phyloP scores from a whole-genome alignment of 2,329 filamentous ascomycete species.

The Colletotrichum incanum region DNA sequence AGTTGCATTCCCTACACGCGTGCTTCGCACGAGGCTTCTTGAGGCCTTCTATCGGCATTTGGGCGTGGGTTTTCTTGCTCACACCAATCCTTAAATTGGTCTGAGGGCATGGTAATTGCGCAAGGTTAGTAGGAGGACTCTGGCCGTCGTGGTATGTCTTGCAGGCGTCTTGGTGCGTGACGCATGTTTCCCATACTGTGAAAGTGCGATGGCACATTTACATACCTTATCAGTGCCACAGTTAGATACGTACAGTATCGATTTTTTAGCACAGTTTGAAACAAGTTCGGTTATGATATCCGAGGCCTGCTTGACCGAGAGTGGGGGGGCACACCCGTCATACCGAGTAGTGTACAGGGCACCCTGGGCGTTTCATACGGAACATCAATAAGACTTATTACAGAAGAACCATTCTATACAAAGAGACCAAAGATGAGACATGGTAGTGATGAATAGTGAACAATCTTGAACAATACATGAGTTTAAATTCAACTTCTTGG shows the following conservation, averaged over 20 bases:
- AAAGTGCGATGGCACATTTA: not conserved
- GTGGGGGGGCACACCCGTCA: not conserved
- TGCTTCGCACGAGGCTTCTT: slow-evolving; percentile 46
- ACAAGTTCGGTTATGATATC: not conserved
- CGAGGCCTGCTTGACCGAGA: not conserved
- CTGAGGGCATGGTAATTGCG: not conserved
- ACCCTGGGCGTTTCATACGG: no score
- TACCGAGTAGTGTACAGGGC: no score
- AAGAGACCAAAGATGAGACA: no score
- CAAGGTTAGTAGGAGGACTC: not conserved
- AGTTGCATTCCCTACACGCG: slow-evolving; percentile 46
- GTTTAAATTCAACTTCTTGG: no score
- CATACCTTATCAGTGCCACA: not conserved
- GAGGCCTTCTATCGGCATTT: slow-evolving; percentile 11
- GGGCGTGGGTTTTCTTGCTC: not conserved
- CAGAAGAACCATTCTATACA: no score
- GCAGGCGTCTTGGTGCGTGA: no score
- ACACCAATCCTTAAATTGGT: not conserved
- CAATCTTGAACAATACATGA: no score
- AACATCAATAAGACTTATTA: no score
- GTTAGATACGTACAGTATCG: not conserved
- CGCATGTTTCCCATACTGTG: no score
- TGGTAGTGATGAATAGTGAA: no score
- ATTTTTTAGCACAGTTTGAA: not conserved
- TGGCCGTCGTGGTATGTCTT: no score